Base-by-base conservation (phyloP, 176 grass and related monocot species). In the Microstegium vimineum region DNA sequence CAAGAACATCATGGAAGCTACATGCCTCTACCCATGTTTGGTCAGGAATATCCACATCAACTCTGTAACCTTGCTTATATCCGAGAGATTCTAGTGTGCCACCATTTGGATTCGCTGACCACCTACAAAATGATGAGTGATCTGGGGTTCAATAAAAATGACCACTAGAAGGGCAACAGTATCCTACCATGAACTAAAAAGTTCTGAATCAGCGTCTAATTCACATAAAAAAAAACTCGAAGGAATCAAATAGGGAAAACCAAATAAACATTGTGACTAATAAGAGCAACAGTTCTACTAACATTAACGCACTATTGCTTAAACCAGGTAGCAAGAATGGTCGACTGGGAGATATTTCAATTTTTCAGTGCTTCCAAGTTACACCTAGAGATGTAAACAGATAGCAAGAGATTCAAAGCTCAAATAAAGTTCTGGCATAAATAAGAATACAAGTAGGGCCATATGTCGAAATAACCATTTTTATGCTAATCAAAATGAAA, bases 1-100 rank as follows among this genome's bases (percentile, higher is more conserved):
- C 82, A 59, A 98, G 88, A 91, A 94, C 71, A 84, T 98, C 84
- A 93, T 98, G 95, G 78, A 94, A 98, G 52, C 71, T 81, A 46
- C 52, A 81, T 84, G 92, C 87, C 31, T 93, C 82, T 47, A 71
- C 72, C 95, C 95, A 98, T 87, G 90, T 91, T 27, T 89, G 92
- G n/a, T 95, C 95, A 10, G 95, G 89, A 82, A 91, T 66, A 86
- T 98, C 95, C 78, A 94, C 84, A 77, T 98, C 92, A 75, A 98
- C 75, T 85, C 90, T 90, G 74, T 90, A 89, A 63, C 95, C 92
- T 90, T 94, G 71, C 78, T 90, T 93, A 76, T 90, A 93, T 93
- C 95, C 90, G 70, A 94, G 90, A 43, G 89, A 98, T 83, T 94
- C 92, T 86, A 98, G 90, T 35, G 84, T 16, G 26, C 90, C 90